Evolutionary conservation across 139 green algal species (phyloP).

Genomic region (Trebouxia sp.): DNA sequence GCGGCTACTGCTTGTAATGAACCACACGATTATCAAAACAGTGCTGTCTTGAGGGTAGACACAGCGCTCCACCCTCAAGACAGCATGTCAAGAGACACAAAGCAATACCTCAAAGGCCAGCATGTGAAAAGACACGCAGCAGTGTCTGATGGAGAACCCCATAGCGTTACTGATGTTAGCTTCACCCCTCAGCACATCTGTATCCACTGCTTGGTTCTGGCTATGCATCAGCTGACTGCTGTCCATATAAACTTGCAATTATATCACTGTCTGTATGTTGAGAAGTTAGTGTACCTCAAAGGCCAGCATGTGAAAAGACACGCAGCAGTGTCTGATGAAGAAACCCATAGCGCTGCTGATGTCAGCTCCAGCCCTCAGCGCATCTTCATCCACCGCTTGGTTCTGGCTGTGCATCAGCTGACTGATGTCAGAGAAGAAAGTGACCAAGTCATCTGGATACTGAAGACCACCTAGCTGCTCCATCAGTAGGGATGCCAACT

Average conservation of each 20-base stretch:
- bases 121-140: constrained; percentile 30
- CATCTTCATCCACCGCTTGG: not conserved
- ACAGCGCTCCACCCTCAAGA: too few relatives aligned
- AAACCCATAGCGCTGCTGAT: constrained; percentile 38
- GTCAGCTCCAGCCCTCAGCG: constrained; percentile 1
- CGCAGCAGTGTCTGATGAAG: constrained; percentile 40
- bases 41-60: too few relatives aligned
- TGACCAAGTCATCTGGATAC: constrained; percentile 34
- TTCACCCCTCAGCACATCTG: not conserved
- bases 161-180: constrained; percentile 31
- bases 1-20: too few relatives aligned
- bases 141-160: constrained; percentile 45
- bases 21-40: too few relatives aligned
- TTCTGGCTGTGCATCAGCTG: not conserved
- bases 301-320: constrained; percentile 34
- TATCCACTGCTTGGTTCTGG: not conserved
- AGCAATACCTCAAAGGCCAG: constrained; percentile 51
- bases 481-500: constrained; percentile 10
- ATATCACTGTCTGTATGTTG: too few relatives aligned
- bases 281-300: constrained; percentile 53
- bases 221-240: not conserved
- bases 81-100: too few relatives aligned
- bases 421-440: constrained; percentile 30
- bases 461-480: constrained; percentile 28
- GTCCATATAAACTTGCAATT: not conserved